Evolutionary conservation across 2,329 filamentous ascomycete genomes (phyloP).

Genomic region (Paraphaeosphaeria minitans): DNA sequence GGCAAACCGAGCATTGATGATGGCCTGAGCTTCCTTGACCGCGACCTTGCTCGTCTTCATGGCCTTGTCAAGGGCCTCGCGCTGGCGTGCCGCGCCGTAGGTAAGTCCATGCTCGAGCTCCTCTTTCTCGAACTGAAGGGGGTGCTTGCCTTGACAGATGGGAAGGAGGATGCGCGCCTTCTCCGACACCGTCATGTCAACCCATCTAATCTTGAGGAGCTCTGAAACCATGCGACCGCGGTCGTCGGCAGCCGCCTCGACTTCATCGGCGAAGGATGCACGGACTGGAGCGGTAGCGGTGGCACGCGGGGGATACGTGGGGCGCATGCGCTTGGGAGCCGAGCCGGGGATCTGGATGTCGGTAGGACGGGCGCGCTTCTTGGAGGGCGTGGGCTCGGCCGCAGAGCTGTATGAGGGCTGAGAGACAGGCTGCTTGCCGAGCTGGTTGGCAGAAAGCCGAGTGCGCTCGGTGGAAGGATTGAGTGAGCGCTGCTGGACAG

Average conservation of each 20-base stretch:
- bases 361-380: not conserved
- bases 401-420: not conserved
- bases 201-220: conserved; percentile 19
- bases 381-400: not conserved
- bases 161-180: conserved; percentile 25
- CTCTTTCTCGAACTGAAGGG: conserved; percentile 13
- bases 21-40: not conserved
- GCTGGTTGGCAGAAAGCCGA: not conserved
- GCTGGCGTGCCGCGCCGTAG: conserved; percentile 20
- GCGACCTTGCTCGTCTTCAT: not conserved
- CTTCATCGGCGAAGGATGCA: not conserved
- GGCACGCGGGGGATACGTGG: too few relatives aligned
- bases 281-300: not conserved
- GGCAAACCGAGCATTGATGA: not conserved
- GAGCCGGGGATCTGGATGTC: not conserved
- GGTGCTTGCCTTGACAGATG: conserved; percentile 25
- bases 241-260: not conserved
- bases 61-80: conserved; percentile 26
- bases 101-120: not conserved
- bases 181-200: conserved; percentile 18
- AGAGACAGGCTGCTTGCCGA: not conserved
- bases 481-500: too few relatives aligned
- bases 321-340: not conserved
- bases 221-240: conserved; percentile 16
- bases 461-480: too few relatives aligned